phyloP scores from a whole-genome alignment of 2,329 filamentous ascomycete species.

The Xylariaceae sp. region DNA sequence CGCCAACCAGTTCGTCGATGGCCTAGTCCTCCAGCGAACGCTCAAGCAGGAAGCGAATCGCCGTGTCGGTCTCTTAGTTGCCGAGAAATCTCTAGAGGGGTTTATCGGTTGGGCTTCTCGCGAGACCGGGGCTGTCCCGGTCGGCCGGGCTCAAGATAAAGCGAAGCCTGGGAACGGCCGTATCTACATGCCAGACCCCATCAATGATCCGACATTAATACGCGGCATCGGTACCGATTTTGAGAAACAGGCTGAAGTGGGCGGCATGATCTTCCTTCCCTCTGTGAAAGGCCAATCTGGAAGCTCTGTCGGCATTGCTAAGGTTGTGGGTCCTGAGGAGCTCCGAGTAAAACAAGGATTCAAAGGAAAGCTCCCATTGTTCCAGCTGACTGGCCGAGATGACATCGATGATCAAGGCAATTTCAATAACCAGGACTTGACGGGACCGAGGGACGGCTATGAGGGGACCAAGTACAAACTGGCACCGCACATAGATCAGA shows the following conservation, averaged over 20 bases:
- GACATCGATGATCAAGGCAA: conserved; percentile 65
- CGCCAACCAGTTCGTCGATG: conserved; percentile 96
- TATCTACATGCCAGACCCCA: conserved; percentile 84
- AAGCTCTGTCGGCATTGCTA: conserved; percentile 76
- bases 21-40: conserved; percentile 86
- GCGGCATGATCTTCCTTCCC: conserved; percentile 83
- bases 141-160: conserved; percentile 84
- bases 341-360: conserved; percentile 84
- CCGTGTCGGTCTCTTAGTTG: conserved; percentile 87
- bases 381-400: conserved; percentile 76
- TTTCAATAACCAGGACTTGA: conserved; percentile 52
- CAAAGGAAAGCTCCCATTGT: conserved; percentile 68
- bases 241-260: conserved; percentile 66
- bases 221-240: conserved; percentile 80
- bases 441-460: conserved; percentile 58
- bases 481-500: conserved; percentile 91
- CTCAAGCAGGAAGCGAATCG: conserved; percentile 82
- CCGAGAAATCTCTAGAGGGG: conserved; percentile 90
- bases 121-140: conserved; percentile 84
- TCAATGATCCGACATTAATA: conserved; percentile 76
- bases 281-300: conserved; percentile 72
- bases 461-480: conserved; percentile 79
- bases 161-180: conserved; percentile 74
- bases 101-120: conserved; percentile 87
- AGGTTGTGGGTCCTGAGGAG: conserved; percentile 77